Evolutionary conservation across 257 asterid species (phyloP).

Genomic region (Nicotiana tomentosiformis): DNA sequence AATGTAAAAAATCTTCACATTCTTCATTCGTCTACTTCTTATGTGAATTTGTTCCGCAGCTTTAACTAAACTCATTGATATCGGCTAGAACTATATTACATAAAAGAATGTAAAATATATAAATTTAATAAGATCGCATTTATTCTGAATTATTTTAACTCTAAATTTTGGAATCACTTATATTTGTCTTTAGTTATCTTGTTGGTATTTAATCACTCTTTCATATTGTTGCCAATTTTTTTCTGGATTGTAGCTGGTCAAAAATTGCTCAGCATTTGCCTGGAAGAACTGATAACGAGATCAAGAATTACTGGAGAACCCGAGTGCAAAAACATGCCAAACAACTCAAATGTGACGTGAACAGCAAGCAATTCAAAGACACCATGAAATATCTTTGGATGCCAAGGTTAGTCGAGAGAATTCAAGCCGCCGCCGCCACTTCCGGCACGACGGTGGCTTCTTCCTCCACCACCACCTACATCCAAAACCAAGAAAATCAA

Average conservation of each 20-base stretch:
- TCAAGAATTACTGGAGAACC: conserved; percentile 88
- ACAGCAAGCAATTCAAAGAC: conserved; percentile 88
- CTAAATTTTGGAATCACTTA: too few species aligned
- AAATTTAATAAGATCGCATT: too few species aligned
- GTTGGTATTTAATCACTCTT: too few species aligned
- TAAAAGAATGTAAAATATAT: too few species aligned
- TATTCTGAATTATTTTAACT: too few species aligned
- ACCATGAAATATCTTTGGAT: conserved; percentile 88
- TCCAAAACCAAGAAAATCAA: conserved; percentile 5
- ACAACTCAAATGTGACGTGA: conserved; percentile 88
- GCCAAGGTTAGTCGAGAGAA: conserved; percentile 73
- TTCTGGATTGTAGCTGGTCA: conserved; percentile 46
- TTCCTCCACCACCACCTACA: conserved; percentile 9
- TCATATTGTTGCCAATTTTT: too few species aligned
- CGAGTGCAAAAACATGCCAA: conserved; percentile 84
- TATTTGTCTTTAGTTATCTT: too few species aligned
- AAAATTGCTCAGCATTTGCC: conserved; percentile 79
- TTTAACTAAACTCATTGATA: too few species aligned
- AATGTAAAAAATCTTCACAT: too few species aligned
- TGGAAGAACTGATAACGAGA: conserved; percentile 72
- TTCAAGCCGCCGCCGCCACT: conserved; percentile 56
- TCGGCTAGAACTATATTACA: too few species aligned
- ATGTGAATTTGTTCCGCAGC: too few species aligned
- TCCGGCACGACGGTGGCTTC: neutral
- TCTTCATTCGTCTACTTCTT: too few species aligned